Evolutionary conservation across 805 yeast species (phyloP), one percentile per base, ranked within the genome.

Genomic region (Zygoascus flipseniorum): DNA sequence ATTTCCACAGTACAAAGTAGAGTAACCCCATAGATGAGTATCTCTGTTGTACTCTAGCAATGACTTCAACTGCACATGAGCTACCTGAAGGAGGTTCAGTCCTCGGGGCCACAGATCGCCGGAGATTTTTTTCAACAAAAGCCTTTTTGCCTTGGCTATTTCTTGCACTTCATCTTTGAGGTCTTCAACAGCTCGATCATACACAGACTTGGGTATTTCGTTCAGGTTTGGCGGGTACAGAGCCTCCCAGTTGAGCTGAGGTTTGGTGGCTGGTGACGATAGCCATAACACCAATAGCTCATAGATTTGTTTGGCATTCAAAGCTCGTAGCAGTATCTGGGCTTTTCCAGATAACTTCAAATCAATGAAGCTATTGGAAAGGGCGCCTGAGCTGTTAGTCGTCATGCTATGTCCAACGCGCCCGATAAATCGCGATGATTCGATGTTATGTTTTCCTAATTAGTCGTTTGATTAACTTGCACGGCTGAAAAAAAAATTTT

Each of bases 31-130:
- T 31, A 58, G 56, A 52, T 62, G 66, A 11, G 48, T 35, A 2
- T 54, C 53, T 14, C 35, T 35, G 31, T 47, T 43, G 13, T 77
- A 75, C 59, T 83, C 85, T 2, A 85, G 28, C 57, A 35, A 19
- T 49, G 77, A 62, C 58, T 83, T 86, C 51, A 84, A 78, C 59
- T 86, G 93, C 5, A 85, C 68, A 55, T 85, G 89, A 0, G 93
- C 83, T 43, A 82, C 62, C 62, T 86, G 95, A 16, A 81, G 70
- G 1, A 83, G 67, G 58, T 82, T 83, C 44, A 84, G 64, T 0
- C 89, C 89, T 5, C 66, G 60, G 1, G 75, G 68, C 77, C 86
- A 84, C 58, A 70, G 76, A 13, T 77, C 76, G 42, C 65, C 72
- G 8, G 79, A 55, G n/a, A 81, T 69, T 37, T 66, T 63, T 54